Percentiles rank a stretch among this genome's conserved stretches.
phyloP scores from a whole-genome alignment of 768 basidiomycete species.

The Kwoniella newhampshirensis region DNA sequence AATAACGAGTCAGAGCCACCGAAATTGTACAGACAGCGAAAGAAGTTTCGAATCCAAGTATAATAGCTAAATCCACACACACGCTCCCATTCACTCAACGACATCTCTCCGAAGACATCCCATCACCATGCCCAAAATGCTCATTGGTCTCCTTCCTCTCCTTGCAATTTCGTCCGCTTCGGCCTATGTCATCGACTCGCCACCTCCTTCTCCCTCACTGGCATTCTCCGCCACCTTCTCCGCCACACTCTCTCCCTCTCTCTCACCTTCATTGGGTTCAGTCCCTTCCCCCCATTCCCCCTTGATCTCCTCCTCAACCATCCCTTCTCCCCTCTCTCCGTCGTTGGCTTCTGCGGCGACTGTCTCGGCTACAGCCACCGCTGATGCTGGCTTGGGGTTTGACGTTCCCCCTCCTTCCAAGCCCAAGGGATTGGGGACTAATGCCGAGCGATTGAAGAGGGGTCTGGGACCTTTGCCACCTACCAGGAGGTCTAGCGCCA shows the following conservation, averaged over 20 bases:
- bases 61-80: too few species aligned
- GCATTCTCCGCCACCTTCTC: constrained; percentile 16
- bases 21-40: too few species aligned
- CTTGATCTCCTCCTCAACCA: background rate
- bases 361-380: background rate
- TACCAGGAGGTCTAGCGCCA: constrained; percentile 28
- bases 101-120: background rate
- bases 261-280: background rate
- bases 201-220: constrained; percentile 12
- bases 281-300: background rate
- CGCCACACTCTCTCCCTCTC: constrained; percentile 11
- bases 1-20: too few species aligned
- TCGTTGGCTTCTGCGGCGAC: background rate
- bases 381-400: background rate
- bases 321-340: background rate
- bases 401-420: background rate
- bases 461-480: constrained; percentile 37
- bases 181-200: constrained; percentile 12
- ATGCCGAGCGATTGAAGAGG: constrained; percentile 31
- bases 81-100: too few species aligned
- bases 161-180: constrained; percentile 15
- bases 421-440: constrained; percentile 24
- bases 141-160: constrained; percentile 18
- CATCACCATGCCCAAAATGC: constrained; percentile 9
- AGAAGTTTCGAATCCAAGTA: too few species aligned